Evolutionary conservation across 2,329 filamentous ascomycete species (phyloP), one percentile per base, ranked within the genome.

Genomic region (Penicillium sp.): DNA sequence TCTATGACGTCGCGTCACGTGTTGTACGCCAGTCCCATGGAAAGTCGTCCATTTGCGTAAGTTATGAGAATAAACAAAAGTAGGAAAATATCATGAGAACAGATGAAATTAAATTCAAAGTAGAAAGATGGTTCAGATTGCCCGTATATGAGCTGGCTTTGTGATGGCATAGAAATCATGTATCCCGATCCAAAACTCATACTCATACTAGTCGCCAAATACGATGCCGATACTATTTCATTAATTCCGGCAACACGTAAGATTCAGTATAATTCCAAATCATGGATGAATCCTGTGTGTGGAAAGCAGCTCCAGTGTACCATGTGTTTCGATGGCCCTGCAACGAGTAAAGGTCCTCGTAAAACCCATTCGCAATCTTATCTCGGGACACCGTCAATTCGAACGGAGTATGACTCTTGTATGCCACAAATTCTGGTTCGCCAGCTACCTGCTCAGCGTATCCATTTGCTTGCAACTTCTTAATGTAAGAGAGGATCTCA

Each of bases 281-380:
- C 43, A 52, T 39, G 2, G 54, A 49, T 23, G 54, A 57, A 39
- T 59, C 54, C 16, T 59, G 57, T 15, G 48, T 51, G 31, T 59
- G 49, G 16, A 57, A 57, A 16, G 57, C 52, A 76, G 23, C 51
- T 2, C 77, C 77, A 0, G 75, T 79, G 56, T 72, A 79, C 61
- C 66, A 80, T 0, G 76, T 79, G n/a, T 70, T 72, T 16, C 67
- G 62, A 15, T 70, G 54, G 0, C 77, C 77, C 61, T 80, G 77
- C 26, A 80, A 61, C 2, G 61, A 70, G 57, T 74, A 70, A 45
- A 77, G 62, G 38, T 70, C 57, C 34, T 68, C 65, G 51, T 79
- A 74, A 44, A 78, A 79, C 0, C 76, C 76, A 7, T 49, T 56
- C 18, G 53, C 58, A 49, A 79, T 72, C 10, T 68, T 65, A 2